Evolutionary conservation across 805 yeast genomes (phyloP).

Genomic region (Suhomyces xylopsoci): DNA sequence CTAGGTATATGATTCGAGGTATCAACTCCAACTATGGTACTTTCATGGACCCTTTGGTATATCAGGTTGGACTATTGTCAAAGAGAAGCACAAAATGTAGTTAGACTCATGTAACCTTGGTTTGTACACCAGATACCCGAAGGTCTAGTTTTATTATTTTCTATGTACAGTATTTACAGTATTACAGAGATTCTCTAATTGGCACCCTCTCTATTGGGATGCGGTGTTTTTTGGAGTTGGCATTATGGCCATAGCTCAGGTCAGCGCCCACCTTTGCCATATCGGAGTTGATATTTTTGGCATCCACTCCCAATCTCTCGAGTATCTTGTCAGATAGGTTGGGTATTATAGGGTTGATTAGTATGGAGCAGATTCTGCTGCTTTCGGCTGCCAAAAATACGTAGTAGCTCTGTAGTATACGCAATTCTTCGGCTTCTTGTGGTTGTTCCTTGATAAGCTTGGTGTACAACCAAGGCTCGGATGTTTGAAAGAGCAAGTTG

Average conservation of each 20-base stretch:
- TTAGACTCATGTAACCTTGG: too few relatives aligned
- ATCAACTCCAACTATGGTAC: too few relatives aligned
- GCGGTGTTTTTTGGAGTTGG: slow-evolving; percentile 48
- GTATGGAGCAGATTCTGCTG: slow-evolving; percentile 61
- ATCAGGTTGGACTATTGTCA: too few relatives aligned
- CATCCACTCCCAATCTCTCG: slow-evolving; percentile 58
- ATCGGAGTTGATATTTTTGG: slow-evolving; percentile 37
- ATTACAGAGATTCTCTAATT: slow-evolving; percentile 3
- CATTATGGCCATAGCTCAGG: slow-evolving; percentile 53
- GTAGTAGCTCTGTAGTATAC: slow-evolving; percentile 41
- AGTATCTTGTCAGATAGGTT: slow-evolving; percentile 52
- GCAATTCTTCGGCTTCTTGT: slow-evolving; percentile 17
- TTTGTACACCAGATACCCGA: too few relatives aligned
- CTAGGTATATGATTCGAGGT: too few relatives aligned
- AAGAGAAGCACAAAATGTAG: too few relatives aligned
- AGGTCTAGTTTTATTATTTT: neutral
- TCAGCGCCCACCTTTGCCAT: slow-evolving; percentile 58
- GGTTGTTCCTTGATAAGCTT: slow-evolving; percentile 15
- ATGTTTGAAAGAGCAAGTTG: slow-evolving; percentile 63
- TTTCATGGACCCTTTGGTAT: too few relatives aligned
- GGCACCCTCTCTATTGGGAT: slow-evolving; percentile 42
- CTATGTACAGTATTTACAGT: neutral
- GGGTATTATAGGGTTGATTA: slow-evolving; percentile 75
- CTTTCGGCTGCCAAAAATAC: slow-evolving; percentile 69
- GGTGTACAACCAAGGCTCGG: slow-evolving; percentile 72